Conservation (phyloP, 164 flowering plant genomes). For the Akebia trifoliata region DNA sequence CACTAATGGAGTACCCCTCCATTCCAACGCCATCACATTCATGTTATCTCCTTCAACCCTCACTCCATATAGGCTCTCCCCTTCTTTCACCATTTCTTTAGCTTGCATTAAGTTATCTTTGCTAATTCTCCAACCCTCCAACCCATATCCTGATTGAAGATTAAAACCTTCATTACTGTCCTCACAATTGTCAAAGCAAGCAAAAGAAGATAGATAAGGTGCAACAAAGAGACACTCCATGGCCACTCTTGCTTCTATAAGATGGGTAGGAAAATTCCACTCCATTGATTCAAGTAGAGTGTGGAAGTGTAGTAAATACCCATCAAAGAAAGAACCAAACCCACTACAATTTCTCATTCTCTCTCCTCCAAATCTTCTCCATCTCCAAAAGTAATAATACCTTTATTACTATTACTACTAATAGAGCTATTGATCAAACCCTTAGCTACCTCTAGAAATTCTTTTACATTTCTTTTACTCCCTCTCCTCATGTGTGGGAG, state of each 20-base stretch:
- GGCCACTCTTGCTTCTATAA: slow-evolving; percentile 30
- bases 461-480: slow-evolving; percentile 9
- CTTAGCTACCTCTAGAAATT: slow-evolving; percentile 22
- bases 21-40: slow-evolving; percentile 34
- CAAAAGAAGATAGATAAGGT: slow-evolving; percentile 21
- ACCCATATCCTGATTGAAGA: slow-evolving; percentile 5
- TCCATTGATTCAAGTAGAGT: slow-evolving; percentile 33
- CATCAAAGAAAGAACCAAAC: slow-evolving; percentile 24
- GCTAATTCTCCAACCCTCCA: slow-evolving; percentile 27
- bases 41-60: slow-evolving; percentile 20
- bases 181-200: slow-evolving; percentile 25
- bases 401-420: no score
- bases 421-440: background rate
- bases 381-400: slow-evolving; percentile 22
- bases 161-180: slow-evolving; percentile 9
- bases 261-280: slow-evolving; percentile 20
- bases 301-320: slow-evolving; percentile 14
- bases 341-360: background rate
- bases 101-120: slow-evolving; percentile 24
- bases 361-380: slow-evolving; percentile 13
- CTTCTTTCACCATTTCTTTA: slow-evolving; percentile 27
- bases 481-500: slow-evolving; percentile 29
- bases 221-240: no score
- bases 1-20: slow-evolving; percentile 34
- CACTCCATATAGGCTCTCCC: slow-evolving; percentile 21